Conservation (phyloP, 1,139 yeast genomes). For the Blastobotrys arbuscula region DNA sequence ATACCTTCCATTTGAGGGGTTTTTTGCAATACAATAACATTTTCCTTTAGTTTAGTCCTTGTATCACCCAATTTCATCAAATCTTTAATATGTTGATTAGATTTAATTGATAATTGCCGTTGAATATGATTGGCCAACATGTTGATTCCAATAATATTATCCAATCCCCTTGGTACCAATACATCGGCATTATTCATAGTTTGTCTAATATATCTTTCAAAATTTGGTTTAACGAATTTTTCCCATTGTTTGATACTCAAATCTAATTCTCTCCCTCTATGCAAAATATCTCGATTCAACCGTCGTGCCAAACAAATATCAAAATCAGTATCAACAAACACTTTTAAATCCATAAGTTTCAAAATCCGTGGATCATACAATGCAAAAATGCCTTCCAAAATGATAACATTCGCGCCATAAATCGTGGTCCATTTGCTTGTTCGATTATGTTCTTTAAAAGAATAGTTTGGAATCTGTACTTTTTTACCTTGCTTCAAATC, state of each 20-base stretch:
- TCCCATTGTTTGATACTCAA: conserved; percentile 91
- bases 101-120: conserved; percentile 62
- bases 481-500: conserved; percentile 54
- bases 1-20: conserved; percentile 71
- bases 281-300: conserved; percentile 75
- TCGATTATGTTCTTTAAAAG: conserved; percentile 69
- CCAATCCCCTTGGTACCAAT: conserved; percentile 83
- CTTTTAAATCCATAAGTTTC: conserved; percentile 75
- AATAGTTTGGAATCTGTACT: conserved; percentile 79
- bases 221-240: conserved; percentile 84
- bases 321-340: conserved; percentile 89
- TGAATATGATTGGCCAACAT: conserved; percentile 74
- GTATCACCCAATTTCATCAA: conserved; percentile 47
- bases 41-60: background rate
- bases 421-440: conserved; percentile 64
- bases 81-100: conserved; percentile 57
- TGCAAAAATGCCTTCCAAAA: conserved; percentile 88
- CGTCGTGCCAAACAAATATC: conserved; percentile 89
- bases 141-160: conserved; percentile 71
- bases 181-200: conserved; percentile 80
- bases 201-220: conserved; percentile 67
- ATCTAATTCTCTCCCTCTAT: conserved; percentile 74
- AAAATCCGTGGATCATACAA: conserved; percentile 64
- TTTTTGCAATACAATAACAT: conserved; percentile 39
- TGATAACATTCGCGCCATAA: conserved; percentile 93